Evolutionary conservation across 441 rosid genomes (phyloP).

Genomic region (Dalechampia spathulata): DNA sequence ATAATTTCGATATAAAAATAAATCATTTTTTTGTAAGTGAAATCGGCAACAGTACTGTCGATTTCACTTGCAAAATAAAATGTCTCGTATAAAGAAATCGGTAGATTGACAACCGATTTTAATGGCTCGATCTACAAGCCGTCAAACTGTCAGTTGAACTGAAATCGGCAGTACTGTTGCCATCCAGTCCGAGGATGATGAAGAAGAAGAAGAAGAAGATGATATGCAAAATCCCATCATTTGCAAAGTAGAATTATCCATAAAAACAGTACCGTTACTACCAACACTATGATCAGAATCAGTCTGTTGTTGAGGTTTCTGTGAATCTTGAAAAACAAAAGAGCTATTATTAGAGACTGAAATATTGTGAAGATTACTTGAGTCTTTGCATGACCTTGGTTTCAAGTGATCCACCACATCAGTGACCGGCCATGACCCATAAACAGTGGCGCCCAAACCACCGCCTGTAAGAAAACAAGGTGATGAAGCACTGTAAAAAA

Average conservation of each 20-base stretch:
- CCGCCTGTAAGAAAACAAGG: constrained; percentile 32
- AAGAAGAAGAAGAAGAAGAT: constrained; percentile 41
- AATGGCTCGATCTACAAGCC: no score
- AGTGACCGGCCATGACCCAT: constrained; percentile 21
- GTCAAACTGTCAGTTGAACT: no score
- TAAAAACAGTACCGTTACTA: constrained; percentile 37
- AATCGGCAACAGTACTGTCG: no score
- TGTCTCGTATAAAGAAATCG: no score
- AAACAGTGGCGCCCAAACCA: constrained; percentile 19
- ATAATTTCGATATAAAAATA: no score
- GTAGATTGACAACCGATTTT: no score
- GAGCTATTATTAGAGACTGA: constrained; percentile 25
- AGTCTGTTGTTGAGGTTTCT: constrained; percentile 24
- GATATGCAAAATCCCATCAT: constrained; percentile 55
- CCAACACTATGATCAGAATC: constrained; percentile 51
- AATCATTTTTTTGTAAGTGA: no score
- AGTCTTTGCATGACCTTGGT: constrained; percentile 21
- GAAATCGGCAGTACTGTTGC: no score
- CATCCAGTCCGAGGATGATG: constrained; percentile 60
- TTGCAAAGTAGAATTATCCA: constrained; percentile 47
- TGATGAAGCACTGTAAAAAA: constrained; percentile 41
- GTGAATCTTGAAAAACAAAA: constrained; percentile 23
- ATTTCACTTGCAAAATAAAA: no score
- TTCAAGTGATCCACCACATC: constrained; percentile 27
- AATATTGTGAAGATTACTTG: background rate